A percentile compares a stretch with the other conserved stretches of the same genome.
Evolutionary conservation across 495 filamentous ascomycete genomes (phyloP).

Genomic region (Sordaria brevicollis): DNA sequence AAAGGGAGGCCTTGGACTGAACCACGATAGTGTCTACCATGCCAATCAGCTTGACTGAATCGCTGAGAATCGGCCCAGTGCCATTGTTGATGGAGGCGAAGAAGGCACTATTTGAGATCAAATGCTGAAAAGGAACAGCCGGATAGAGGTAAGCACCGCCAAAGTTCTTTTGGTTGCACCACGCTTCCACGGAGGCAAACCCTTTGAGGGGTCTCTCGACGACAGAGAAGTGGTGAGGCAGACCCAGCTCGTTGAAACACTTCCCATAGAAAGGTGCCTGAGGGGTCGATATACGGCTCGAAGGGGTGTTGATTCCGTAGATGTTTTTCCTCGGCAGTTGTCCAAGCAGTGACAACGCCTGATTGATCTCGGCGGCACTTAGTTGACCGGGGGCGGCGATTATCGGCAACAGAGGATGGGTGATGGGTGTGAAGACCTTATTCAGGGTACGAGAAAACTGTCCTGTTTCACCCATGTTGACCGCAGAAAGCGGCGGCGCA

Average conservation of each 20-base stretch:
- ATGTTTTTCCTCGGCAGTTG: slow-evolving; percentile 69
- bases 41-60: slow-evolving; percentile 64
- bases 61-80: slow-evolving; percentile 54
- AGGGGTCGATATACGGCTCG: slow-evolving; percentile 47
- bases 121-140: slow-evolving; percentile 41
- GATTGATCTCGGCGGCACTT: slow-evolving; percentile 74
- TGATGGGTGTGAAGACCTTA: slow-evolving; percentile 76
- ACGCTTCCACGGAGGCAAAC: slow-evolving; percentile 46
- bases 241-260: slow-evolving; percentile 75
- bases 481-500: slow-evolving; percentile 60
- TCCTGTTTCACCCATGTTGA: slow-evolving; percentile 78
- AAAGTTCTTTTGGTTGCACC: slow-evolving; percentile 59
- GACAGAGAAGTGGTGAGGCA: slow-evolving; percentile 71
- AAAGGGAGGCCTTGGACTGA: slow-evolving; percentile 27
- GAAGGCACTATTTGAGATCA: slow-evolving; percentile 28
- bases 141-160: slow-evolving; percentile 73
- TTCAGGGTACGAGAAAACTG: slow-evolving; percentile 74
- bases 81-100: slow-evolving; percentile 35
- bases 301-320: slow-evolving; percentile 64
- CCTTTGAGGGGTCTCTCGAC: slow-evolving; percentile 58
- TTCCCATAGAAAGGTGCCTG: slow-evolving; percentile 81
- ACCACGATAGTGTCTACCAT: slow-evolving; percentile 72
- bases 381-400: slow-evolving; percentile 78
- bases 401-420: slow-evolving; percentile 71
- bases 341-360: slow-evolving; percentile 65